phyloP scores from a whole-genome alignment of 2,329 filamentous ascomycete genomes.

The Phoma sp. region DNA sequence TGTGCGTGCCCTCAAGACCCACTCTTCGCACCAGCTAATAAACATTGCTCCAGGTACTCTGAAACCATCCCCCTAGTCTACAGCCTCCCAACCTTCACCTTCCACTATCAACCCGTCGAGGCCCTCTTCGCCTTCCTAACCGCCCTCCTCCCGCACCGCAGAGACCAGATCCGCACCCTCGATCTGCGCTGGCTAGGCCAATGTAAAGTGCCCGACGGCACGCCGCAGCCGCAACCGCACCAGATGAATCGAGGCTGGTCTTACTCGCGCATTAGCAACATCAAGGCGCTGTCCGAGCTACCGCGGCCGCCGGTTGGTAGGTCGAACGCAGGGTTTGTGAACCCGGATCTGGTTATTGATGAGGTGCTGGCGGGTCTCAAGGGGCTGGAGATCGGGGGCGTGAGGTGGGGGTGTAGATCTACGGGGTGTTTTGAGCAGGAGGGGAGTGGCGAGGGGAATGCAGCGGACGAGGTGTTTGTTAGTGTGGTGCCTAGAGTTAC shows the following conservation, averaged over 20 bases:
- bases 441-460: too few relatives aligned
- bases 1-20: neutral
- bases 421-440: constrained; percentile 4
- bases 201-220: neutral
- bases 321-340: neutral
- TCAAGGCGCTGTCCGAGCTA: neutral
- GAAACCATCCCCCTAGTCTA: constrained; percentile 1
- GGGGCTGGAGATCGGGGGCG: constrained; percentile 2
- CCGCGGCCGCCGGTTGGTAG: neutral
- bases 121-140: neutral
- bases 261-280: constrained; percentile 1
- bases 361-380: neutral
- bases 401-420: neutral
- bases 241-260: neutral
- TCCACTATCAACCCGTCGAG: neutral
- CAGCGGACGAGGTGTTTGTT: too few relatives aligned
- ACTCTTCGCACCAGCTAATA: neutral
- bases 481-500: too few relatives aligned
- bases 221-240: neutral
- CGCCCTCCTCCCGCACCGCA: neutral
- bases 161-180: neutral
- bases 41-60: neutral
- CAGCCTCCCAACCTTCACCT: constrained; percentile 1
- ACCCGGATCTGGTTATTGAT: neutral
- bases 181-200: neutral